These are phyloP conservation scores for Lepidium didymum DNA, from an alignment of 345 rosid species.

Conservation along the genomic window DNA sequence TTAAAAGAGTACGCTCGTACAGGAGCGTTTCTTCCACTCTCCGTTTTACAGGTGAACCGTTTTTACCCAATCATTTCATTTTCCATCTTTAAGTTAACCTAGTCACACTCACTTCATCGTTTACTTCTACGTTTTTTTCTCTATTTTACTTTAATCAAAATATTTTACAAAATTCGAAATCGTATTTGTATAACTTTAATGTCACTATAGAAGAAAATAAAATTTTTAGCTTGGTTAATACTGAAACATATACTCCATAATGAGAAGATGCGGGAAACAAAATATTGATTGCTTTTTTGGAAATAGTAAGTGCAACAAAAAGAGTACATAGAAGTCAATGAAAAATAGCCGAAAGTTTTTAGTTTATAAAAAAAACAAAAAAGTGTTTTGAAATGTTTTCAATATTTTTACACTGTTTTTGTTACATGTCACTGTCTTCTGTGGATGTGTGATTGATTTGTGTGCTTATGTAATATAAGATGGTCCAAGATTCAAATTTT, in stretches of 20 bases:
- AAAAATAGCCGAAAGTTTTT: constrained; percentile 28
- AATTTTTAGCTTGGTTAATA: no score
- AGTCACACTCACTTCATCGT: constrained; percentile 9
- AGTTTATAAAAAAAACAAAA: background rate
- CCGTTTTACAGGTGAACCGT: constrained; percentile 22
- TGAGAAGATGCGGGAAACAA: background rate
- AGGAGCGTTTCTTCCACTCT: constrained; percentile 46
- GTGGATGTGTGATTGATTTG: background rate
- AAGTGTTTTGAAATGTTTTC: constrained; percentile 10
- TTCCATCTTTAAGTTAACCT: background rate
- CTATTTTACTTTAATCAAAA: background rate
- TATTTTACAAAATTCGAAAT: no score
- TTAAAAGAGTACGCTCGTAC: constrained; percentile 14
- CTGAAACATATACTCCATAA: no score
- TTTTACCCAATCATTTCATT: constrained; percentile 30
- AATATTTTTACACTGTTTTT: constrained; percentile 3
- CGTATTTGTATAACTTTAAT: background rate
- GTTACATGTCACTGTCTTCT: constrained; percentile 22
- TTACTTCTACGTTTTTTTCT: constrained; percentile 5
- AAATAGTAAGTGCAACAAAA: constrained; percentile 8
- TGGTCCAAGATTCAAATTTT: constrained; percentile 1
- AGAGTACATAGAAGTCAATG: constrained; percentile 19
- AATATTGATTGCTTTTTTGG: background rate
- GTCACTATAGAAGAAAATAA: background rate
- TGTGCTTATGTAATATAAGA: background rate